Base-by-base conservation (phyloP, 768 basidiomycete genomes). In the Strobilomyces confusus region DNA sequence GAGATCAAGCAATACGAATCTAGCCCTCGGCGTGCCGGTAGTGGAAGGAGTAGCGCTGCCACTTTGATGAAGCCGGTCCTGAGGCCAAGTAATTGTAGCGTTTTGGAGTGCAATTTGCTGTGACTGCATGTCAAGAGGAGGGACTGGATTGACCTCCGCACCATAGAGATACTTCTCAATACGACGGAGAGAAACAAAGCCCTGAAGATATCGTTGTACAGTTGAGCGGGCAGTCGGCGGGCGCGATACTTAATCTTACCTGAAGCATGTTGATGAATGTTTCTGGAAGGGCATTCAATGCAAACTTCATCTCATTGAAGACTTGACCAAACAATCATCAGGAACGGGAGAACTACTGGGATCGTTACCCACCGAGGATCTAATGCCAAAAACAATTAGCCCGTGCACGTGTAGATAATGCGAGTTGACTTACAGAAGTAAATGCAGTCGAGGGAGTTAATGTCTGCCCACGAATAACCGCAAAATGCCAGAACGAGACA, bases 241-340 rank as follows among this genome's bases (percentile, higher is more conserved):
- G 15, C 9, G 2, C 5, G 2, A 15, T 5, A 3, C 5, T 29
- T 34, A 14, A 15, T 55, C 64, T 40, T 48, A 83, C 87, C 73
- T 97, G 93, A 8, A 95, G 76, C 73, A 91, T 78, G 62, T 92
- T 90, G 68, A 97, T 92, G 63, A 95, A 84, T 0, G 91, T 92
- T 68, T 95, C 92, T 0, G 94, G 94, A 6, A 97, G 78, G 1
- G 87, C 88, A 60, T 87, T 92, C 49, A 95, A 77, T 6, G 88
- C 90, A 59, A 86, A 95, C 63, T 88, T 87, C 79, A 95, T 83
- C 70, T 94, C 90, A 48, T 79, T 78, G 71, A 95, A 95, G 19
- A 95, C 92, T 82, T 63, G 51, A 30, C 26, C 1, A 32, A 26
- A 23, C 19, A 32, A 23, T 22, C 17, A 29, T 64, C 36, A 65